Conservation (phyloP, 2,329 filamentous ascomycete species). For the Cladosporium velox region DNA sequence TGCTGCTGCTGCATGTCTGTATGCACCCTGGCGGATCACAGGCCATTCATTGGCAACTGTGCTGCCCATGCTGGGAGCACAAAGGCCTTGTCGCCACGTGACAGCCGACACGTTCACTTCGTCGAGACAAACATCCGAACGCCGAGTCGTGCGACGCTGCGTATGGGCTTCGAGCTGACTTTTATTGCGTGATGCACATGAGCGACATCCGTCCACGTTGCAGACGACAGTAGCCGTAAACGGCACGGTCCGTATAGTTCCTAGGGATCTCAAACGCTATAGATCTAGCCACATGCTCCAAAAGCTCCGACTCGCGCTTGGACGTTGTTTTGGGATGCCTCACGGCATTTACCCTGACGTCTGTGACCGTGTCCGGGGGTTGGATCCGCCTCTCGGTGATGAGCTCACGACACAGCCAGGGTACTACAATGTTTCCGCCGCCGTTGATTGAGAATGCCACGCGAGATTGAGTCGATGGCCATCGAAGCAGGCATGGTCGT, state of each 20-base stretch:
- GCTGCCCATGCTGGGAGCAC: background rate
- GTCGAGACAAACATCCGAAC: constrained; percentile 15
- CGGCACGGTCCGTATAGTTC: constrained; percentile 22
- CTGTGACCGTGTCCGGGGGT: constrained; percentile 14
- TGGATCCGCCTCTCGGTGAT: constrained; percentile 18
- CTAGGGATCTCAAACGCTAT: constrained; percentile 19
- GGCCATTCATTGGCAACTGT: background rate
- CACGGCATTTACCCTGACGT: constrained; percentile 21
- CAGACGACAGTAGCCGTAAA: constrained; percentile 20
- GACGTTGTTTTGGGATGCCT: constrained; percentile 18
- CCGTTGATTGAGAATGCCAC: constrained; percentile 20
- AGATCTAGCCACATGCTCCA: constrained; percentile 20
- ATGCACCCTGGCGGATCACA: constrained; percentile 9
- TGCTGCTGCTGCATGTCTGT: background rate
- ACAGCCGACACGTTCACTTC: constrained; percentile 9
- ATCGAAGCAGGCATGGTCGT: constrained; percentile 5
- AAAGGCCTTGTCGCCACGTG: constrained; percentile 10
- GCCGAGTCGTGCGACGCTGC: constrained; percentile 3
- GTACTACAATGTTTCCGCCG: constrained; percentile 10
- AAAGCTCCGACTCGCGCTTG: constrained; percentile 17
- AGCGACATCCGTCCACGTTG: constrained; percentile 10
- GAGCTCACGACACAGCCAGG: constrained; percentile 16
- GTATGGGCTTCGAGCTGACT: constrained; percentile 12
- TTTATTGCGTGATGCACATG: constrained; percentile 13
- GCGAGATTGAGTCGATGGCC: constrained; percentile 17